Conservation (phyloP, 2,329 filamentous ascomycete genomes). For the Ramichloridium luteum region DNA sequence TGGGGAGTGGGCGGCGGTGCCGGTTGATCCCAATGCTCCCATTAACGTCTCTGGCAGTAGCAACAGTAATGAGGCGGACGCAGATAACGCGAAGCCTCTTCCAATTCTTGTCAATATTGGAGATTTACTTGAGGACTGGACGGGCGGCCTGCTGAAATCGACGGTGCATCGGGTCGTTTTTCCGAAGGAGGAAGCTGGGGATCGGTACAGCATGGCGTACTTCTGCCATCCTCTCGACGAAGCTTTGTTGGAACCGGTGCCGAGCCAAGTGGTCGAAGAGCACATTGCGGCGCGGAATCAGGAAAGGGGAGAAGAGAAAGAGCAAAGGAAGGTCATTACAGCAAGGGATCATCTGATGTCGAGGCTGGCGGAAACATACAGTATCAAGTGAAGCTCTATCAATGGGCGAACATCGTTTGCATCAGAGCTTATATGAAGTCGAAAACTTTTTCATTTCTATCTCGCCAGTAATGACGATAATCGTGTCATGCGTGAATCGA, state of each 20-base stretch:
- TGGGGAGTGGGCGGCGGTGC: slow-evolving; percentile 32
- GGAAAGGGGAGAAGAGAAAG: slow-evolving; percentile 21
- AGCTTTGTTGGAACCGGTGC: slow-evolving; percentile 42
- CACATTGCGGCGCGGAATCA: slow-evolving; percentile 20
- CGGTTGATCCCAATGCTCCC: slow-evolving; percentile 28
- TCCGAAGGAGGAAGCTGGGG: slow-evolving; percentile 19
- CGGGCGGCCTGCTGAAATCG: slow-evolving; percentile 70
- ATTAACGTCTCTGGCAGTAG: slow-evolving; percentile 3
- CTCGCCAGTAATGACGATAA: no score
- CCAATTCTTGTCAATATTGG: slow-evolving; percentile 65
- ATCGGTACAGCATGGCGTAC: slow-evolving; percentile 48
- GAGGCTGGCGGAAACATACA: slow-evolving; percentile 48
- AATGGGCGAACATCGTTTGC: no score
- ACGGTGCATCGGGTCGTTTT: slow-evolving; percentile 87
- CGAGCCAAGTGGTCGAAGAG: slow-evolving; percentile 37
- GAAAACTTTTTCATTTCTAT: no score
- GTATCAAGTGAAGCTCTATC: no score
- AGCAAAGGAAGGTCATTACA: slow-evolving; percentile 37
- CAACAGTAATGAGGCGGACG: slow-evolving; percentile 6
- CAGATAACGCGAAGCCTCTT: slow-evolving; percentile 37
- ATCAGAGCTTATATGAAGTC: no score
- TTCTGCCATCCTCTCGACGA: slow-evolving; percentile 51
- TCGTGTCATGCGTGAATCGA: no score
- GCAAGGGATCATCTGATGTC: slow-evolving; percentile 47
- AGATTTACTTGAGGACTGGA: slow-evolving; percentile 73